A percentile compares a stretch with the other conserved stretches of the same genome.
Evolutionary conservation across 2,329 filamentous ascomycete species (phyloP).

Genomic region (Chlorencoelia australis): DNA sequence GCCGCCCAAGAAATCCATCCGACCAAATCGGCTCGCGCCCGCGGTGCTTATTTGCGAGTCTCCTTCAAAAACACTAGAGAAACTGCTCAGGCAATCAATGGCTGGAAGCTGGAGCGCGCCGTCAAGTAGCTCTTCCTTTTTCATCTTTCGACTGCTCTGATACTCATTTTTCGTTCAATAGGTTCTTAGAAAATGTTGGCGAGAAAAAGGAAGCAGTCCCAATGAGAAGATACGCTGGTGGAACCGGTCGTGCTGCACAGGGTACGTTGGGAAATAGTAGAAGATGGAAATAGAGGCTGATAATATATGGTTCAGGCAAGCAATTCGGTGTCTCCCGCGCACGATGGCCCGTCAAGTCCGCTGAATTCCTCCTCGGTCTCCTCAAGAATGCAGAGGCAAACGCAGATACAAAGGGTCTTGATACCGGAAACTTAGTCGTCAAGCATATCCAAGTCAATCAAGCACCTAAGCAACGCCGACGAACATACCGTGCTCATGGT

Average conservation of each 20-base stretch:
- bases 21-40: slow-evolving; percentile 91
- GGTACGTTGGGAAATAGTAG: slow-evolving; percentile 51
- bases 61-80: slow-evolving; percentile 97
- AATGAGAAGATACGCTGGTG: slow-evolving; percentile 94
- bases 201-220: slow-evolving; percentile 96
- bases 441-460: slow-evolving; percentile 99
- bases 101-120: slow-evolving; percentile 60
- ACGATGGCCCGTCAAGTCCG: slow-evolving; percentile 98
- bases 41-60: slow-evolving; percentile 97
- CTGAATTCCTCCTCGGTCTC: slow-evolving; percentile 93
- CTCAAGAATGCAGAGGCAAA: slow-evolving; percentile 97
- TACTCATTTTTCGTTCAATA: no score
- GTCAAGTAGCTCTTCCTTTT: no score
- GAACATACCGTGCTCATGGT: slow-evolving; percentile 99
- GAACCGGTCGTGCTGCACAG: slow-evolving; percentile 93
- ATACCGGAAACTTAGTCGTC: slow-evolving; percentile 94
- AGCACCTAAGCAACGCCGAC: slow-evolving; percentile 97
- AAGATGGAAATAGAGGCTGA: slow-evolving; percentile 13
- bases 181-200: slow-evolving; percentile 95
- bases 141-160: no score
- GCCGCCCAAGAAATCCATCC: slow-evolving; percentile 43
- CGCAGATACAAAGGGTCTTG: slow-evolving; percentile 92
- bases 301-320: slow-evolving; percentile 59
- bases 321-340: slow-evolving; percentile 96
- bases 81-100: slow-evolving; percentile 96